Base-by-base conservation (phyloP, 768 basidiomycete species). In the Panellus pusillus region DNA sequence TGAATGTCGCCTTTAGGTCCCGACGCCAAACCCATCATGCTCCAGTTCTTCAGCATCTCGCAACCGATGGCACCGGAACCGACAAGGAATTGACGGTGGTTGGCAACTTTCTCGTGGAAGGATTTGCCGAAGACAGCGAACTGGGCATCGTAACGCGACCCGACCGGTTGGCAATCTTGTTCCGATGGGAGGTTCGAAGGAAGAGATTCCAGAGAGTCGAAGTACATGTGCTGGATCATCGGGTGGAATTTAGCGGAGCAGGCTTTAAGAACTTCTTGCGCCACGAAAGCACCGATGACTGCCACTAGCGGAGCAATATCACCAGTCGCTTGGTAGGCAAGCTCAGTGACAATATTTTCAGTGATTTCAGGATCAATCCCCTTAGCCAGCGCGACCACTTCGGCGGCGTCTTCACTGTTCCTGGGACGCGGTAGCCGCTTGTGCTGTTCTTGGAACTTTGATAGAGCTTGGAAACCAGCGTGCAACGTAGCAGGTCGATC, bases 31-130 rank as follows among this genome's bases (percentile, higher is more conserved):
- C 97, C 97, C 80, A 98, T 96, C 93, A 98, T 91, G 61, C 91
- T 90, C 97, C 97, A 99, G 72, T 98, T 99, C 79, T 99, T 99
- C 64, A 99, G 74, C 97, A 98, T 98, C 74, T 99, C 97, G 67
- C 97, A 99, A 17, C 97, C 97, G 68, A 99, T 98, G 32, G 97
- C 97, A 41, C 97, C 97, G n/a, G 96, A 86, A 9, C 97, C 97
- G 51, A 99, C 97, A 41, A 99, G 80, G 82, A 99, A 99, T 65
- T 98, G 91, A 24, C 90, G 82, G 67, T 93, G 84, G 66, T 89
- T 88, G 38, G 83, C 81, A 56, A 99, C 87, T 76, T 91, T 97
- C 37, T 88, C 79, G 61, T 99, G 97, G 84, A 98, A 98, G 2
- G 72, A 66, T 69, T 85, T 90, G 6, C 97, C 97, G 65, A 99